Evolutionary conservation across 1,284 basidiomycete species (phyloP), one percentile per base, ranked within the genome.

Genomic region (Cryptococcus maquisensis): DNA sequence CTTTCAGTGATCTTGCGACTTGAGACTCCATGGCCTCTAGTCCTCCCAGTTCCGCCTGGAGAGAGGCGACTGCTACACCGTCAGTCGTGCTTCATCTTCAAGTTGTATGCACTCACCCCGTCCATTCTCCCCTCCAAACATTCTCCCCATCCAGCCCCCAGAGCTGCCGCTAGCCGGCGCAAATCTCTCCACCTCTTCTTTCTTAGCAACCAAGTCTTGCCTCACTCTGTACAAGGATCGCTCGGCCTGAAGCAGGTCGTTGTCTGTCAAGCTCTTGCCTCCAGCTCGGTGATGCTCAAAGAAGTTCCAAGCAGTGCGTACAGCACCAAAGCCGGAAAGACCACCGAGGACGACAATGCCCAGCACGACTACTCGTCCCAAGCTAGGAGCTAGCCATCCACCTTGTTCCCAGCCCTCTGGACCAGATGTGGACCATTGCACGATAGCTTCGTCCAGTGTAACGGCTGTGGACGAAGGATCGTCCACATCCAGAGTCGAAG

Each of bases 241-340:
- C 53, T 77, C 76, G 3, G 73, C 75, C 42, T 67, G 64, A 0
- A 66, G 44, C 3, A 74, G 61, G 42, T 74, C 72, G 20, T 62
- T 61, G 38, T 69, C 66, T 1, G 57, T 56, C 15, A 73, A 45
- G 1, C 49, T 26, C 18, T 62, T 61, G 18, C 65, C 67, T 41
- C 63, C 62, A 2, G 59, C 59, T 37, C 59, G 15, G 60, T 59
- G 12, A 65, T 69, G 63, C 55, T 73, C 70, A 52, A 68, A 61
- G 46, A 72, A 74, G 37, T 65, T 67, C 72, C 73, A 74, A 9
- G 74, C 71, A 3, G 73, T 73, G 26, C 70, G 51, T 1, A 74
- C 69, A 4, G 74, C 74, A 21, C 73, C 73, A 28, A 74, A 67
- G 3, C 75, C 76, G 8, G 71, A 74, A 6, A 77, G 61, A n/a